Conservation (phyloP, 2,329 filamentous ascomycete species). For the Zasmidium angulare region DNA sequence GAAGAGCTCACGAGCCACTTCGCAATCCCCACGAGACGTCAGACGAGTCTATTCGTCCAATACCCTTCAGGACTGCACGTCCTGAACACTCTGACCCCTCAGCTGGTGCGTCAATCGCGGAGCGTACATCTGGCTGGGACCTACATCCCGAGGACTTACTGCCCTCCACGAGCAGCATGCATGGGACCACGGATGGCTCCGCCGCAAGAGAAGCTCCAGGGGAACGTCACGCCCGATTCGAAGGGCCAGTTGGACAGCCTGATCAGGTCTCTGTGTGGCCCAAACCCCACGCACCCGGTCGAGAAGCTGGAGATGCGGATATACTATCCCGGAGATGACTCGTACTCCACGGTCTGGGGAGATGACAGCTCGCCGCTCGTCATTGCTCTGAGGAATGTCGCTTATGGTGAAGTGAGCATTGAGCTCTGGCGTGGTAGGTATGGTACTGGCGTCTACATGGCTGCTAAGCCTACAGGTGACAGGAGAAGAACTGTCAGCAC, state of each 20-base stretch:
- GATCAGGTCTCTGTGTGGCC: constrained; percentile 35
- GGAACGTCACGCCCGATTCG: constrained; percentile 23
- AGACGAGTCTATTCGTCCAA: constrained; percentile 42
- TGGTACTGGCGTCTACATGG: constrained; percentile 35
- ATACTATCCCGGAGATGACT: constrained; percentile 40
- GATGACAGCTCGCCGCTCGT: constrained; percentile 39
- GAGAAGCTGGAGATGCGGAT: constrained; percentile 40
- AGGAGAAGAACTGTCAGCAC: constrained; percentile 29
- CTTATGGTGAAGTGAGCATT: constrained; percentile 38
- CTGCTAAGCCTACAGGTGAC: constrained; percentile 16
- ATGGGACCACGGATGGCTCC: constrained; percentile 6
- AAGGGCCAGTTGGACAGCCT: constrained; percentile 35
- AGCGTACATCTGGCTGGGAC: constrained; percentile 43
- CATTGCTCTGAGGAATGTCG: constrained; percentile 39
- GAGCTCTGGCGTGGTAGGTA: constrained; percentile 34
- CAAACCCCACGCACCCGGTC: constrained; percentile 23
- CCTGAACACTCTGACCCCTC: constrained; percentile 39
- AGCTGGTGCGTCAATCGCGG: constrained; percentile 41
- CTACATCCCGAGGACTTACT: constrained; percentile 30
- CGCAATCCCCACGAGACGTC: constrained; percentile 25
- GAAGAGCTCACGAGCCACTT: constrained; percentile 40
- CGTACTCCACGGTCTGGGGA: constrained; percentile 41
- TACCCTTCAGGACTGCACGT: constrained; percentile 44
- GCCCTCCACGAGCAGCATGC: constrained; percentile 20
- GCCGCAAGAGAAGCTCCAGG: constrained; percentile 17